phyloP scores from a whole-genome alignment of 768 basidiomycete genomes.

The Lentinula lateritia region DNA sequence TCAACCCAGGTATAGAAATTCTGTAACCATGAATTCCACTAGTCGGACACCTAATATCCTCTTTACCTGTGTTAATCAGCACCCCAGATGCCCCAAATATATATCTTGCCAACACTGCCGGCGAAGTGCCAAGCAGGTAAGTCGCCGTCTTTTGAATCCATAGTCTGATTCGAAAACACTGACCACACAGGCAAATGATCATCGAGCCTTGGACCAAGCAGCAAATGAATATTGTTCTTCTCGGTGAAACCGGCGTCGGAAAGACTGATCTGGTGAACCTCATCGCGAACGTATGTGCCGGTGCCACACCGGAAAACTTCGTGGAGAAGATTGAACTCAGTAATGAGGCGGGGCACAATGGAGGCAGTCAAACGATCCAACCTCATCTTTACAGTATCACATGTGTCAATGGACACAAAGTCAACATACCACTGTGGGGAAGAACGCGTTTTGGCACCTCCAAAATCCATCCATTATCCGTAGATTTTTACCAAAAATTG shows the following conservation, averaged over 20 bases:
- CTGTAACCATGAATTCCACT: neutral
- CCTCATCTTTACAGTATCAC: neutral
- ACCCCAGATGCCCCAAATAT: neutral
- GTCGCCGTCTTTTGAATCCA: neutral
- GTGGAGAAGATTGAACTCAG: neutral
- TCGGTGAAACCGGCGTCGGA: constrained; percentile 15
- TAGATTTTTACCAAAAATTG: too few relatives aligned
- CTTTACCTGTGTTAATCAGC: neutral
- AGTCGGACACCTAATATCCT: neutral
- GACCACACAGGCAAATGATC: neutral
- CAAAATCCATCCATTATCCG: too few relatives aligned
- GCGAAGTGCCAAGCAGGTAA: neutral
- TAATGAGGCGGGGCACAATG: too few relatives aligned
- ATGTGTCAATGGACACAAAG: neutral
- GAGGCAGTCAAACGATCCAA: neutral
- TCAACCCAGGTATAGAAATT: neutral
- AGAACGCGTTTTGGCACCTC: too few relatives aligned
- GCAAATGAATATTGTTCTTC: neutral
- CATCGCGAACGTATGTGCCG: constrained; percentile 12
- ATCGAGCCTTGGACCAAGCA: neutral
- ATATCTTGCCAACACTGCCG: neutral
- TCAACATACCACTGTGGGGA: too few relatives aligned
- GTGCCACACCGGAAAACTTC: neutral
- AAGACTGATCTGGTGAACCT: constrained; percentile 12
- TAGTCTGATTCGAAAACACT: neutral